These are phyloP conservation scores for Canariomyces notabilis DNA, from an alignment of 2,329 filamentous ascomycete species.

Conservation along the genomic window DNA sequence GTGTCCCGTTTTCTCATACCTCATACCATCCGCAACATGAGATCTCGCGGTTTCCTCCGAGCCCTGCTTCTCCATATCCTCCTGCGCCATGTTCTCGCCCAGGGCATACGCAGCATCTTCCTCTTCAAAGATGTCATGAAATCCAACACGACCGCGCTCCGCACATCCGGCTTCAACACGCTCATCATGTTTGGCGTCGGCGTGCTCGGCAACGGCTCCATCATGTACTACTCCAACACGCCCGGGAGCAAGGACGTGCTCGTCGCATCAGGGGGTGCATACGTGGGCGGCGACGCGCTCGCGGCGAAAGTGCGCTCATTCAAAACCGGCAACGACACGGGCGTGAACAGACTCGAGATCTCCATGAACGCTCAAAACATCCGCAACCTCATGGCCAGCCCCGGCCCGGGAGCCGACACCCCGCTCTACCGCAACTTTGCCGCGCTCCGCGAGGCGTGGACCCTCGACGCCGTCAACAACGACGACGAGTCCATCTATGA, in stretches of 20 bases:
- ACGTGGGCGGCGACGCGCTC: slow-evolving; percentile 45
- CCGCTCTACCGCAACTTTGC: slow-evolving; percentile 37
- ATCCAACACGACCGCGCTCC: slow-evolving; percentile 38
- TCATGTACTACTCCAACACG: slow-evolving; percentile 43
- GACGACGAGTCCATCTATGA: slow-evolving; percentile 43
- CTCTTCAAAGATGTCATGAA: slow-evolving; percentile 42
- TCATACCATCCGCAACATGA: neutral
- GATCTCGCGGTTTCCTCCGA: neutral
- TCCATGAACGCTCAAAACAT: slow-evolving; percentile 41
- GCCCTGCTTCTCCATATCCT: neutral
- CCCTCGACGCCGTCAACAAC: slow-evolving; percentile 42
- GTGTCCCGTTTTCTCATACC: neutral
- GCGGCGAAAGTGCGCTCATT: slow-evolving; percentile 42
- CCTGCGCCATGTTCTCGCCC: neutral
- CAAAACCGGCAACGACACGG: slow-evolving; percentile 32
- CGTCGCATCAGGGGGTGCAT: slow-evolving; percentile 36
- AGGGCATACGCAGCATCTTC: slow-evolving; percentile 28
- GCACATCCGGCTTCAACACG: slow-evolving; percentile 39
- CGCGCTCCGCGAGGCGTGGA: slow-evolving; percentile 37
- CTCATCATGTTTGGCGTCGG: slow-evolving; percentile 42
- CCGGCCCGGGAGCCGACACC: slow-evolving; percentile 32
- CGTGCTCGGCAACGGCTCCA: slow-evolving; percentile 37
- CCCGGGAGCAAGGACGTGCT: slow-evolving; percentile 34
- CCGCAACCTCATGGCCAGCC: slow-evolving; percentile 33
- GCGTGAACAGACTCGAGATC: slow-evolving; percentile 37